Base-by-base conservation (phyloP, 1,139 yeast genomes). In the Yamadazyma diddensiae region DNA sequence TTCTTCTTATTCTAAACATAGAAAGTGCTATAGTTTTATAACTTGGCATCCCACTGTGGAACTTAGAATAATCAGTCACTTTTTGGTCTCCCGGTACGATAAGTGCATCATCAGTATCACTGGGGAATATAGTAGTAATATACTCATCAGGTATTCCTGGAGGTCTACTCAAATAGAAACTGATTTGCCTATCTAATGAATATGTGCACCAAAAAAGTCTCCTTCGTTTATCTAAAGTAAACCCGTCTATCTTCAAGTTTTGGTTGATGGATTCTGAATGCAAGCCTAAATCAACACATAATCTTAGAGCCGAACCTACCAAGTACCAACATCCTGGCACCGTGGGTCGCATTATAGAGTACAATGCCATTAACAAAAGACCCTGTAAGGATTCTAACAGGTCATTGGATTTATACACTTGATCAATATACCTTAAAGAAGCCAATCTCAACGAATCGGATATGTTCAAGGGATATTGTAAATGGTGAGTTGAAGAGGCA, bases 321-420 rank as follows among this genome's bases (percentile, higher is more conserved):
- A 85, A 77, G 50, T 86, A 86, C 97, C 97, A 88, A n/a, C 86
- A 86, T 2, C 95, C 94, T 0, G 96, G 95, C 4, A 78, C 76
- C 1, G 83, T 75, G 0, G 90, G 88, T 41, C 87, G 64, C 88
- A 82, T 69, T 15, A 77, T 70, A 2, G 95, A 79, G 50, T 83
- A 88, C 4, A 80, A 53, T 0, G 94, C 77, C 26, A 82, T 60
- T 15, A 86, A 60, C 19, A 88, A 53, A 12, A 85, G 64, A 0
- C 90, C 92, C 50, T 84, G 90, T 3, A 88, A 57, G 1, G 84
- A 70, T 47, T 83, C 94, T 28, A 86, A 58, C 24, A 81, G 71
- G 49, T 86, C 85, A 0, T 61, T 42, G 1, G 84, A 70, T 3
- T 69, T 55, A 48, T 78, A 77, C 1, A 82, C 78, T 2, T 74